Evolutionary conservation across 2,329 filamentous ascomycete genomes (phyloP).

Genomic region (Neonectria hederae): DNA sequence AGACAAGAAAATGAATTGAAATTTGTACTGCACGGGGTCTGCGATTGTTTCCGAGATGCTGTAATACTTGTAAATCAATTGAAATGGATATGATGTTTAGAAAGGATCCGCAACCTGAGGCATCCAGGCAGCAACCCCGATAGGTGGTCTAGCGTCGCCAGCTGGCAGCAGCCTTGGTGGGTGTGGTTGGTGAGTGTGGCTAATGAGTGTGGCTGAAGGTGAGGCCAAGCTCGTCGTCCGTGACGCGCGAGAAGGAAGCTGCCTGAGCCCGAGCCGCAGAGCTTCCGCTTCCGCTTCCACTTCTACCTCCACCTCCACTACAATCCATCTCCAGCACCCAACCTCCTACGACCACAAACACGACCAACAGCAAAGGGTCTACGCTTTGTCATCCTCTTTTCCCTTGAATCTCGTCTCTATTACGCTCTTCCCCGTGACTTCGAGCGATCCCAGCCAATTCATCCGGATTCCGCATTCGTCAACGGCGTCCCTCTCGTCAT

Average conservation of each 20-base stretch:
- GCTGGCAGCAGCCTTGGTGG: slow-evolving; percentile 30
- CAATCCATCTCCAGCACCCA: slow-evolving; percentile 1
- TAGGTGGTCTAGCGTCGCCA: slow-evolving; percentile 24
- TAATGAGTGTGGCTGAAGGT: neutral
- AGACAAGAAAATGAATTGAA: neutral
- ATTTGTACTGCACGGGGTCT: neutral
- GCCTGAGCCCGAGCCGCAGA: slow-evolving; percentile 49
- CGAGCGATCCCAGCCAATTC: neutral
- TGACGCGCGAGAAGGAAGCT: slow-evolving; percentile 57
- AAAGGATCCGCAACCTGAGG: no score
- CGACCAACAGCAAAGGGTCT: neutral
- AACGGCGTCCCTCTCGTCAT: slow-evolving; percentile 10
- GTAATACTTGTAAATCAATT: no score
- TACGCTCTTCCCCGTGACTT: neutral
- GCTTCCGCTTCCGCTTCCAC: slow-evolving; percentile 18
- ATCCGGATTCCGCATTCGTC: neutral
- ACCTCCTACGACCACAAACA: neutral
- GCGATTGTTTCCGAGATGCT: no score
- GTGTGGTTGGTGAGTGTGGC: neutral
- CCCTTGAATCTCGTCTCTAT: neutral
- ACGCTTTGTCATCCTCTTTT: neutral
- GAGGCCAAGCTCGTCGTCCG: slow-evolving; percentile 34
- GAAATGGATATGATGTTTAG: neutral
- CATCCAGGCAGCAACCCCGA: neutral
- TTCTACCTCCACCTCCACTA: slow-evolving; percentile 2